phyloP scores from a whole-genome alignment of 148 eudicot genomes.

The Simmondsia chinensis region DNA sequence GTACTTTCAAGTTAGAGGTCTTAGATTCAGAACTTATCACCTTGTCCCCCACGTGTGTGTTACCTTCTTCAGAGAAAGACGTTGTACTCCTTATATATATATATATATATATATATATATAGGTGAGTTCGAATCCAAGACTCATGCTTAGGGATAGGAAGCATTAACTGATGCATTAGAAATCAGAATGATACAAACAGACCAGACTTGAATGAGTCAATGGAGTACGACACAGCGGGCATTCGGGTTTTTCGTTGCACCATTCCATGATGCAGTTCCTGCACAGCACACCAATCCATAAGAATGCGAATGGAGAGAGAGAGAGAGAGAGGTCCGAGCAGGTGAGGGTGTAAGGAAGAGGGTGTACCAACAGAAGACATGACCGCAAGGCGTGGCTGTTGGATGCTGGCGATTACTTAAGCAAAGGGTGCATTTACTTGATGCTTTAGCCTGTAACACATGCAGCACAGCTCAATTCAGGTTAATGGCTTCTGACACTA shows the following conservation, averaged over 20 bases:
- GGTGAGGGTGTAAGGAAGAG: slow-evolving; percentile 3
- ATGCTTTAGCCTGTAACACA: slow-evolving; percentile 38
- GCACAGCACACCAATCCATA: slow-evolving; percentile 1
- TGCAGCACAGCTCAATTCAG: neutral
- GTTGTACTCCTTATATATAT: too few relatives aligned
- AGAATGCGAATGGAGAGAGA: neutral
- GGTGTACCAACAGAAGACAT: slow-evolving; percentile 93
- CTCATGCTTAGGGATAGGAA: too few relatives aligned
- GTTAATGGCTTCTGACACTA: too few relatives aligned
- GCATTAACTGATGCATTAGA: slow-evolving; percentile 18
- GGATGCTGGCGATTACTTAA: slow-evolving; percentile 88
- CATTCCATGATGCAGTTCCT: slow-evolving; percentile 99
- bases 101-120: too few relatives aligned
- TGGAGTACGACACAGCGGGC: slow-evolving; percentile 95
- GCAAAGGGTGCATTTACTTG: slow-evolving; percentile 92
- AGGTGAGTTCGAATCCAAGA: too few relatives aligned
- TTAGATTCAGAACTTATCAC: too few relatives aligned
- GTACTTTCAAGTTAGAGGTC: too few relatives aligned
- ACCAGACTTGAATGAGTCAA: slow-evolving; percentile 86
- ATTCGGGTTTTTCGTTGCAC: slow-evolving; percentile 99
- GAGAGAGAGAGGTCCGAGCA: neutral
- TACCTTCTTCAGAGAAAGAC: too few relatives aligned
- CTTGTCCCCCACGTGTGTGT: too few relatives aligned
- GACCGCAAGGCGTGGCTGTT: slow-evolving; percentile 98
- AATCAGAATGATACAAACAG: slow-evolving; percentile 93